These are phyloP conservation scores for Arthrinium phaeospermum DNA, from an alignment of 2,329 filamentous ascomycete species.

Conservation along the genomic window DNA sequence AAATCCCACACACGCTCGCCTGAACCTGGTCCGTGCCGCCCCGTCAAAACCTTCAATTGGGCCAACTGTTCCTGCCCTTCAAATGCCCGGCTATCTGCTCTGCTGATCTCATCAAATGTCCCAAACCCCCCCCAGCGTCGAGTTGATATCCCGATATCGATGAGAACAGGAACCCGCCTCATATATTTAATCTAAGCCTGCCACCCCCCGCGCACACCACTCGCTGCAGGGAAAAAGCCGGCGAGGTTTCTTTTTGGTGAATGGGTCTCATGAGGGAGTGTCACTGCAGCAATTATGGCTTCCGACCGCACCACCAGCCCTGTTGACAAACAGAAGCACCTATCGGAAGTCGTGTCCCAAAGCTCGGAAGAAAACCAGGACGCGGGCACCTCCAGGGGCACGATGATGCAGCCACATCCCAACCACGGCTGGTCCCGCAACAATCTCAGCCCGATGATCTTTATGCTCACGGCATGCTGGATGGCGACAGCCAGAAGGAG, in stretches of 20 bases:
- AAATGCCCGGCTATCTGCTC: slow-evolving; percentile 17
- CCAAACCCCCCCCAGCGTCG: background rate
- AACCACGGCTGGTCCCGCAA: background rate
- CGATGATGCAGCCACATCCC: slow-evolving; percentile 11
- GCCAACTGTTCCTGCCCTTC: slow-evolving; percentile 15
- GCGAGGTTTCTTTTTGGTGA: slow-evolving; percentile 1
- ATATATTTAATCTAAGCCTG: background rate
- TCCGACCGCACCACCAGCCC: slow-evolving; percentile 9
- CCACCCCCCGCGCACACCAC: background rate
- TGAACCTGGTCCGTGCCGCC: slow-evolving; percentile 17
- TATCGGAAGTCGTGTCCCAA: slow-evolving; percentile 3
- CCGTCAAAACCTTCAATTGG: slow-evolving; percentile 18
- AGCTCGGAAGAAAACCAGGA: slow-evolving; percentile 12
- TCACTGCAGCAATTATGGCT: slow-evolving; percentile 12
- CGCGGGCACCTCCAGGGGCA: background rate
- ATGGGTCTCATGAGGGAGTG: slow-evolving; percentile 18
- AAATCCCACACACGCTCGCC: slow-evolving; percentile 10
- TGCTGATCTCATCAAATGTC: slow-evolving; percentile 17
- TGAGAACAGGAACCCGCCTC: background rate
- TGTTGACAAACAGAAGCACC: slow-evolving; percentile 8
- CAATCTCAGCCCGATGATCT: slow-evolving; percentile 19
- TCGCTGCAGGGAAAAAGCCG: background rate
- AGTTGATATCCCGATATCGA: background rate
- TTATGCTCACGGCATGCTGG: slow-evolving; percentile 16
- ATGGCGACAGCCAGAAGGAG: slow-evolving; percentile 17